Conservation (phyloP, 1,139 yeast genomes). For the Yamadazyma conglobata region DNA sequence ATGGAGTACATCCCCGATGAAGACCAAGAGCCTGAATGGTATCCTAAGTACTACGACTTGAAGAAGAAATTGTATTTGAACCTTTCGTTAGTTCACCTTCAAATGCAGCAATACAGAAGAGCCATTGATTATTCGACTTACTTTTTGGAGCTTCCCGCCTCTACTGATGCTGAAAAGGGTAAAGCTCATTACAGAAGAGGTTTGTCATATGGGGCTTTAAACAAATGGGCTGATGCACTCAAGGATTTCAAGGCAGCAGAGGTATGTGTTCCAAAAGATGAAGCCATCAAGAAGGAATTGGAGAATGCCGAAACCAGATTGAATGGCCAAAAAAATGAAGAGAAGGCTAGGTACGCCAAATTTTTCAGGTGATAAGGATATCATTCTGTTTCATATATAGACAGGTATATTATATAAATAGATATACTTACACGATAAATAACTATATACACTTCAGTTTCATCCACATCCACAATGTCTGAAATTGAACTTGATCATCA, state of each 20-base stretch:
- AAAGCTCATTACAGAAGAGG: slow-evolving; percentile 66
- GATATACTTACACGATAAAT: background rate
- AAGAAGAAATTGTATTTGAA: slow-evolving; percentile 64
- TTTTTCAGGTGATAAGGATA: slow-evolving; percentile 42
- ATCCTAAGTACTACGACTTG: slow-evolving; percentile 46
- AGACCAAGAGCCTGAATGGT: slow-evolving; percentile 58
- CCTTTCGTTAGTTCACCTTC: slow-evolving; percentile 50
- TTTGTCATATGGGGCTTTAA: slow-evolving; percentile 39
- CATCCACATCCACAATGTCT: too few relatives aligned
- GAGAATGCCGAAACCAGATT: slow-evolving; percentile 35
- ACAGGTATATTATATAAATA: too few relatives aligned
- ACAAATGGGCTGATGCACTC: slow-evolving; percentile 49
- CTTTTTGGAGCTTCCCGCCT: slow-evolving; percentile 48
- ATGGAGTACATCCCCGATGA: slow-evolving; percentile 70
- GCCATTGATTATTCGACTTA: slow-evolving; percentile 53
- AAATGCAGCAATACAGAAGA: slow-evolving; percentile 41
- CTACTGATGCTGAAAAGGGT: slow-evolving; percentile 44
- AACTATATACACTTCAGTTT: too few relatives aligned
- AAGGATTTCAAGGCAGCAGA: slow-evolving; percentile 44
- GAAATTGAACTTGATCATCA: too few relatives aligned
- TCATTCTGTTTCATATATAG: background rate
- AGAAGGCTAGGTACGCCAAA: slow-evolving; percentile 54
- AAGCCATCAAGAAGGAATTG: slow-evolving; percentile 43
- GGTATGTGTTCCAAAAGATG: slow-evolving; percentile 47
- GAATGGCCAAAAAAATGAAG: slow-evolving; percentile 43